Evolutionary conservation across 2,329 filamentous ascomycete species (phyloP).

Genomic region (Apiospora malaysiana): DNA sequence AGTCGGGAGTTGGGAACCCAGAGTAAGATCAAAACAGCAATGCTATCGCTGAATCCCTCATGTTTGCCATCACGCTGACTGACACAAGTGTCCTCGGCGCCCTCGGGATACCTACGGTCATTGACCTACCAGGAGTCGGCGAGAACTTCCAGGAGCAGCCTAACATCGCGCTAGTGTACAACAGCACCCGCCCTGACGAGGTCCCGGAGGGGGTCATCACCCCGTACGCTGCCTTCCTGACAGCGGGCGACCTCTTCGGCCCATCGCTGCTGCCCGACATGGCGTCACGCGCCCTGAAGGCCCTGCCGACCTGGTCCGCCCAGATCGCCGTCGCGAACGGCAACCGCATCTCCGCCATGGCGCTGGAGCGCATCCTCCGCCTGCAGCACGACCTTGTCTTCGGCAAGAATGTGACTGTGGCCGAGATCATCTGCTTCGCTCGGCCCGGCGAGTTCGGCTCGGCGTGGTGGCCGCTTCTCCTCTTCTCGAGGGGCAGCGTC

Average conservation of each 20-base stretch:
- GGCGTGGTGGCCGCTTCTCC: slow-evolving; percentile 42
- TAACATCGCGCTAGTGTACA: slow-evolving; percentile 36
- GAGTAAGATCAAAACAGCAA: slow-evolving; percentile 29
- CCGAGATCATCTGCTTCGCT: slow-evolving; percentile 43
- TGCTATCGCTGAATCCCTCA: slow-evolving; percentile 23
- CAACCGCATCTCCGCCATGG: slow-evolving; percentile 36
- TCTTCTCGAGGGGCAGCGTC: slow-evolving; percentile 48
- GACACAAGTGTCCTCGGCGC: slow-evolving; percentile 36
- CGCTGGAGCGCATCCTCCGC: slow-evolving; percentile 47
- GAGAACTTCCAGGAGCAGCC: slow-evolving; percentile 60
- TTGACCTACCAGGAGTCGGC: slow-evolving; percentile 57
- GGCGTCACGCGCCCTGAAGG: background rate
- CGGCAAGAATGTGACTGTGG: slow-evolving; percentile 49
- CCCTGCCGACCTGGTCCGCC: slow-evolving; percentile 37
- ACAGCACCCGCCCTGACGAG: slow-evolving; percentile 23
- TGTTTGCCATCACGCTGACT: background rate
- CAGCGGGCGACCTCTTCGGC: slow-evolving; percentile 45
- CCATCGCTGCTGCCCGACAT: background rate
- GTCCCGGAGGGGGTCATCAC: slow-evolving; percentile 28
- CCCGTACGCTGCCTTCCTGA: slow-evolving; percentile 43
- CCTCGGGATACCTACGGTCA: slow-evolving; percentile 48
- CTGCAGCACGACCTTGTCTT: slow-evolving; percentile 57
- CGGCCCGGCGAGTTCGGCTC: slow-evolving; percentile 36
- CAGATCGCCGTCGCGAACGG: slow-evolving; percentile 35
- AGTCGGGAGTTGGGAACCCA: slow-evolving; percentile 56